Evolutionary conservation across 2,329 filamentous ascomycete species (phyloP), one percentile per base, ranked within the genome.

Genomic region (Aspergillus sp.): DNA sequence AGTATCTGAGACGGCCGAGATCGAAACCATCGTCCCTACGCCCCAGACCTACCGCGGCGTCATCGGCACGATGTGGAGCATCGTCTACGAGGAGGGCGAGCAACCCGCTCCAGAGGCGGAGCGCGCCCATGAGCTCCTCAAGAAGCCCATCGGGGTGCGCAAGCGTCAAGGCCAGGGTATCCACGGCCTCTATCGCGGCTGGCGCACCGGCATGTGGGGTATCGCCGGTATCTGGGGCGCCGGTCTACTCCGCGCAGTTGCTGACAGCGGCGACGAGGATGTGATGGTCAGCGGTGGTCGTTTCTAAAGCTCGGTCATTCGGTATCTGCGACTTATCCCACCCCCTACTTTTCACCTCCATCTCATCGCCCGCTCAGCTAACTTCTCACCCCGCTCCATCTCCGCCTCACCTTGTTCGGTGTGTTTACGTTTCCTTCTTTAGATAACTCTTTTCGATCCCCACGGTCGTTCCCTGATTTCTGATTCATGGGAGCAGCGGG

Each of bases 31-130:
- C 50, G 85, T 97, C 0, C 85, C 88, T 2, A 80, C 89, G 0
- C 75, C 75, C 13, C 92, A 91, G 2, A 83, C 83, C 3, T 99
- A 96, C 70, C 80, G 84, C 31, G 94, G 94, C n/a, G 80, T 96
- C 1, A 70, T 94, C n/a, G 89, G 91, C 3, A 97, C 93, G 2
- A 92, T 97, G 82, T 93, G 91, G 79, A 83, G 84, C 55, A 94
- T 99, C 56, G 81, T 89, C 1, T 81, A 87, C 32, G 89, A 95
- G 63, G 94, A 99, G 70, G 94, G 94, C 6, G 75, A 68, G 14
- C 66, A 67, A 49, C 45, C 72, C 16, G 66, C 66, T 19, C 78
- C 78, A 54, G 77, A 83, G 7, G 72, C 79, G 10, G 69, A 75
- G 44, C 67, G 63, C 23, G 68, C 67, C 4, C 66, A 67, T 3